phyloP scores from a whole-genome alignment of 1,284 basidiomycete genomes.

The Takashimella koratensis region DNA sequence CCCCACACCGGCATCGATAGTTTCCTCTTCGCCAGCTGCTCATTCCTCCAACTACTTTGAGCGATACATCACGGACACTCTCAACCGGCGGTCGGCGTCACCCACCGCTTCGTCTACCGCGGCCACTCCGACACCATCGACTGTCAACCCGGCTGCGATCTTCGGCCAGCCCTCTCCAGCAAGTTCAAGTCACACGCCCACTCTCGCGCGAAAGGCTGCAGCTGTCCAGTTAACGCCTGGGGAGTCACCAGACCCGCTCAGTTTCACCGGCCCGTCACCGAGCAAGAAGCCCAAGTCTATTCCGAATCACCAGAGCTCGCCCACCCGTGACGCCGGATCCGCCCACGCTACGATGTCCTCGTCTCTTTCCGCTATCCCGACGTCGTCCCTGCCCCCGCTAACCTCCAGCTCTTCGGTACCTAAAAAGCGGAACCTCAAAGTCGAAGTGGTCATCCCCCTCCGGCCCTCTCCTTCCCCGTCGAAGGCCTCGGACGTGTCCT shows the following conservation, averaged over 20 bases:
- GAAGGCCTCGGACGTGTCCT: neutral
- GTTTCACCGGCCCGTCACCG: slow-evolving; percentile 29
- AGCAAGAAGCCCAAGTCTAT: slow-evolving; percentile 22
- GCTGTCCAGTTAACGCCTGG: neutral
- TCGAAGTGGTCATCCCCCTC: slow-evolving; percentile 10
- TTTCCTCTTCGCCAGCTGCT: slow-evolving; percentile 3
- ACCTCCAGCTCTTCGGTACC: no score
- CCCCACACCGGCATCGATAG: slow-evolving; percentile 12
- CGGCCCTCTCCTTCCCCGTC: neutral
- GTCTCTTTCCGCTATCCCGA: slow-evolving; percentile 1
- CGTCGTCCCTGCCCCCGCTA: slow-evolving; percentile 1
- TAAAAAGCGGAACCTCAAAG: slow-evolving; percentile 1
- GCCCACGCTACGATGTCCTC: neutral
- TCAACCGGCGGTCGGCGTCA: slow-evolving; percentile 8
- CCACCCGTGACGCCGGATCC: slow-evolving; percentile 2
- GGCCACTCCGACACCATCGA: slow-evolving; percentile 4
- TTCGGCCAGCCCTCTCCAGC: slow-evolving; percentile 7
- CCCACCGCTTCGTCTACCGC: neutral
- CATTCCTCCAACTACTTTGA: slow-evolving; percentile 15
- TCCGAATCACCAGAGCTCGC: slow-evolving; percentile 4
- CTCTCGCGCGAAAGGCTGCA: slow-evolving; percentile 6
- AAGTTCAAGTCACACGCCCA: slow-evolving; percentile 6
- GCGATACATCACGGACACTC: slow-evolving; percentile 11
- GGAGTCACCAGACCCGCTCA: slow-evolving; percentile 30
- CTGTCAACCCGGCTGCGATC: slow-evolving; percentile 11